Evolutionary conservation across 768 basidiomycete genomes (phyloP).

Genomic region (Lactarius quietus): DNA sequence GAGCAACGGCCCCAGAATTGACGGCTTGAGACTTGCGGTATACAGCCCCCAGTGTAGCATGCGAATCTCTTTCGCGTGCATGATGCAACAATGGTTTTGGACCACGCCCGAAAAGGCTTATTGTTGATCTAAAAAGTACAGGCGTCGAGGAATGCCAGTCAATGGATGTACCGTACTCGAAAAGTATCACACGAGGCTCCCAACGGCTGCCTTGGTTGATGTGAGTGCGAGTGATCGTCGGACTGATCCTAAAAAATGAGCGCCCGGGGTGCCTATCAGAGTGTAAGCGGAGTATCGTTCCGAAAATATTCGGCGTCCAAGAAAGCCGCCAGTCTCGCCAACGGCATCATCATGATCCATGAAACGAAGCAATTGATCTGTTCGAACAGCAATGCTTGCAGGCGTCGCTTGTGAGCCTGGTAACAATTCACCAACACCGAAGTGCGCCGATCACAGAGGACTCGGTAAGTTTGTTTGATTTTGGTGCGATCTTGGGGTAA

Average conservation of each 20-base stretch:
- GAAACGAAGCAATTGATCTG: background rate
- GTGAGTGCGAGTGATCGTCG: background rate
- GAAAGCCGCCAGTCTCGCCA: background rate
- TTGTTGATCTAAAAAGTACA: background rate
- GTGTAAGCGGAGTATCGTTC: background rate
- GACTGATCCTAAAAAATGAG: background rate
- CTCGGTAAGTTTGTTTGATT: slow-evolving; percentile 35
- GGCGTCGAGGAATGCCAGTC: background rate
- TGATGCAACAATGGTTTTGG: background rate
- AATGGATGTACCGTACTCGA: background rate
- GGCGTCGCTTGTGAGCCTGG: no score
- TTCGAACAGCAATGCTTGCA: background rate
- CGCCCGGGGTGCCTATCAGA: background rate
- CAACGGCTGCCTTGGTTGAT: background rate
- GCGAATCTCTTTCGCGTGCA: background rate
- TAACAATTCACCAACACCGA: no score
- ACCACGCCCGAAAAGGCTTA: background rate
- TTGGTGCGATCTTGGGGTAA: slow-evolving; percentile 71
- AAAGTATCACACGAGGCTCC: background rate
- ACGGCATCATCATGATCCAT: background rate
- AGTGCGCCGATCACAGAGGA: background rate
- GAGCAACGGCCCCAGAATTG: no score
- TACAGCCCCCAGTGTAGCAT: background rate
- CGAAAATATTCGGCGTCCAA: background rate
- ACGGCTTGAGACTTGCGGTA: background rate